These are phyloP conservation scores for Stereocaulon alpinum DNA, from an alignment of 495 filamentous ascomycete species.

Conservation along the genomic window DNA sequence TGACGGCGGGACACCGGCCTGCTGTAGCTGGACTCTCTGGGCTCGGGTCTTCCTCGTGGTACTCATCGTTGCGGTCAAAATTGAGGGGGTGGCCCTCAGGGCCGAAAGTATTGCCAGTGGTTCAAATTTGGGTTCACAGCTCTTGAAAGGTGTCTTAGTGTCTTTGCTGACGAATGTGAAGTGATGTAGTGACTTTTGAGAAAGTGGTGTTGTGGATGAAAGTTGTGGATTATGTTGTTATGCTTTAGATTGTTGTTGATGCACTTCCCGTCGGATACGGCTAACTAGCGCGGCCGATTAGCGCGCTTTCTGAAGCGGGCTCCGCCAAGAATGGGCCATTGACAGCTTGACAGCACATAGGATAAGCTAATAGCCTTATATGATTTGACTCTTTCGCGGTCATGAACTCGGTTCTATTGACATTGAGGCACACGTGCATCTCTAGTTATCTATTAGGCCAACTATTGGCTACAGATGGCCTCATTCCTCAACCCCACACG, in stretches of 20 bases:
- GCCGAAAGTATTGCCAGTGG: not conserved
- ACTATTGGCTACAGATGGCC: too few relatives aligned
- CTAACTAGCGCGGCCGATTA: constrained; percentile 10
- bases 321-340: not conserved
- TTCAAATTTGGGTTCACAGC: not conserved
- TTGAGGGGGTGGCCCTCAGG: not conserved
- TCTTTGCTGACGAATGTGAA: not conserved
- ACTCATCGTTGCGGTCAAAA: not conserved
- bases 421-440: not conserved
- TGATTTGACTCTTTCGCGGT: too few relatives aligned
- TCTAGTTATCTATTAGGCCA: too few relatives aligned
- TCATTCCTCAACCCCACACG: too few relatives aligned
- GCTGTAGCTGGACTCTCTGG: not conserved
- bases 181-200: too few relatives aligned
- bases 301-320: not conserved
- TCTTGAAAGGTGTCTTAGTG: not conserved
- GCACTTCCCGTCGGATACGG: not conserved
- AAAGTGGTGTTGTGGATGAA: not conserved
- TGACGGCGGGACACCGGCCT: constrained; percentile 5
- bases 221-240: not conserved
- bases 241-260: not conserved
- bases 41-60: constrained; percentile 3
- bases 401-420: not conserved
- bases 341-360: not conserved
- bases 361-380: not conserved